Conservation (phyloP, 805 yeast species). For the Starmerella bombi region DNA sequence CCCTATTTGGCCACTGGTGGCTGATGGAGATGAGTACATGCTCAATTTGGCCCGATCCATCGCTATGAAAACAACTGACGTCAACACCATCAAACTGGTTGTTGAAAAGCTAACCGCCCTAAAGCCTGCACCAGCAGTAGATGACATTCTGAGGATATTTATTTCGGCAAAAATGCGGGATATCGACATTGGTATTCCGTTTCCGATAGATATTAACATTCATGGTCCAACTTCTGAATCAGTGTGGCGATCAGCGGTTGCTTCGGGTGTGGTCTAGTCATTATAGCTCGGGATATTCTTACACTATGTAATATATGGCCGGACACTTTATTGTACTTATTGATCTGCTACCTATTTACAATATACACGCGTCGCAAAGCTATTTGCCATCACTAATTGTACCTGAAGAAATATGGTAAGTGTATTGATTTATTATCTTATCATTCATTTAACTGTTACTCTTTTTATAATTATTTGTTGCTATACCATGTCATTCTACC, state of each 20-base stretch:
- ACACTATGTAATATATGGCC: background rate
- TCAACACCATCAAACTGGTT: conserved; percentile 1
- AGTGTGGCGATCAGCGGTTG: conserved; percentile 18
- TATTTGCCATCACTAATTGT: no score
- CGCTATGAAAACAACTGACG: conserved; percentile 9
- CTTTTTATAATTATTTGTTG: no score
- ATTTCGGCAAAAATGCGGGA: conserved; percentile 16
- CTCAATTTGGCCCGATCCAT: conserved; percentile 10
- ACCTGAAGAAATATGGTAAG: no score
- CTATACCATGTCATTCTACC: no score
- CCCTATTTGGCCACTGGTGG: conserved; percentile 10
- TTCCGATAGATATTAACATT: conserved; percentile 7
- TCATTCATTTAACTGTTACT: no score
- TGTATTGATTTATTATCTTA: no score
- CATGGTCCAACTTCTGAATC: conserved; percentile 1
- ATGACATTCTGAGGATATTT: conserved; percentile 10
- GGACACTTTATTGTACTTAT: no score
- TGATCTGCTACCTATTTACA: no score
- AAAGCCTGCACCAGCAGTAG: conserved; percentile 13
- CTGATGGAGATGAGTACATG: background rate
- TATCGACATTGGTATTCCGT: conserved; percentile 2
- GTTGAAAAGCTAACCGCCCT: conserved; percentile 5
- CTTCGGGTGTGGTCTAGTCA: conserved; percentile 16
- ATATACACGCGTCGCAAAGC: no score
- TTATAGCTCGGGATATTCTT: background rate